Conservation (phyloP, 441 rosid genomes). For the Syzygium syzygioides region DNA sequence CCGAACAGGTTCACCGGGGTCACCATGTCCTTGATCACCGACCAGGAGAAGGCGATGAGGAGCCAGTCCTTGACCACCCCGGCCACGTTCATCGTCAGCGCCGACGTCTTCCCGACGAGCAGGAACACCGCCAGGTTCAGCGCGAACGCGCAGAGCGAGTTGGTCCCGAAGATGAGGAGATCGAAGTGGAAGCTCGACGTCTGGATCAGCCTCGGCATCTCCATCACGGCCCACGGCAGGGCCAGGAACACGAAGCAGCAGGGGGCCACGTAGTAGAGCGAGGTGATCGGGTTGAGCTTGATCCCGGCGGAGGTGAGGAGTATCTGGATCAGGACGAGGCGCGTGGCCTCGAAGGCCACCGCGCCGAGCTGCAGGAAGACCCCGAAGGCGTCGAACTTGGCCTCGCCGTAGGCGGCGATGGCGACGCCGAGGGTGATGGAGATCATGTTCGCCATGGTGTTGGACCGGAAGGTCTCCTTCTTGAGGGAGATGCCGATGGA, state of each 20-base stretch:
- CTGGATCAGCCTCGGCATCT: slow-evolving; percentile 28
- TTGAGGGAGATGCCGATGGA: slow-evolving; percentile 29
- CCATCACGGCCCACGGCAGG: slow-evolving; percentile 32
- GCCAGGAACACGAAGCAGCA: slow-evolving; percentile 37
- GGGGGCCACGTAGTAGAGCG: slow-evolving; percentile 46
- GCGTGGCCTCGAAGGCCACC: slow-evolving; percentile 42
- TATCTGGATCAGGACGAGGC: slow-evolving; percentile 43
- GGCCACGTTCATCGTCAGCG: slow-evolving; percentile 9
- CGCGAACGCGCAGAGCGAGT: slow-evolving; percentile 40
- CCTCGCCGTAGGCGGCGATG: slow-evolving; percentile 44
- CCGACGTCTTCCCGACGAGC: slow-evolving; percentile 29
- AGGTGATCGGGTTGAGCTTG: slow-evolving; percentile 34
- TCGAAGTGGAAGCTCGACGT: slow-evolving; percentile 37
- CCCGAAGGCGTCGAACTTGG: slow-evolving; percentile 30
- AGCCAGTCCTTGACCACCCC: slow-evolving; percentile 9
- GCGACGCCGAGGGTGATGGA: slow-evolving; percentile 45
- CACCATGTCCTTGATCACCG: slow-evolving; percentile 3
- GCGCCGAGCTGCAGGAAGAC: slow-evolving; percentile 42
- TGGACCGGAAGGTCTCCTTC: slow-evolving; percentile 27
- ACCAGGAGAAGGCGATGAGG: slow-evolving; percentile 11
- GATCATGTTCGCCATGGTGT: slow-evolving; percentile 39
- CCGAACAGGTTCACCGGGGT: slow-evolving; percentile 32
- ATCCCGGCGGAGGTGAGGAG: slow-evolving; percentile 38
- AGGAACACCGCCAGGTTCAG: slow-evolving; percentile 46
- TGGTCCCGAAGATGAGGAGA: slow-evolving; percentile 33